Evolutionary conservation across 1,139 yeast species (phyloP).

Genomic region (Debaryomycetaceae sp.): DNA sequence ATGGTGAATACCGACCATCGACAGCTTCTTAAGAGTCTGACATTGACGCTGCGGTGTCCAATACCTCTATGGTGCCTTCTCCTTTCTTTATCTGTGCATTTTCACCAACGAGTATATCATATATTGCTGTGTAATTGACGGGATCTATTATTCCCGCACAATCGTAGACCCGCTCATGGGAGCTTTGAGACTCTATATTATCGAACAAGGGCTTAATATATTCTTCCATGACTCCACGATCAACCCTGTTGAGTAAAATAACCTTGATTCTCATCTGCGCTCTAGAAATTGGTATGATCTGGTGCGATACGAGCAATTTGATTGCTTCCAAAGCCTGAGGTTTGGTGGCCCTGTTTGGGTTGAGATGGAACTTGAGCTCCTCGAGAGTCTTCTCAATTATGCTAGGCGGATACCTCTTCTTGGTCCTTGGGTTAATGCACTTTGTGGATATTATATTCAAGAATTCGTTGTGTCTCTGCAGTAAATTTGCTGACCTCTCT

Average conservation of each 20-base stretch:
- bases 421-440: conserved; percentile 85
- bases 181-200: conserved; percentile 50
- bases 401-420: conserved; percentile 89
- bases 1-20: neutral
- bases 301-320: conserved; percentile 68
- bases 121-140: conserved; percentile 69
- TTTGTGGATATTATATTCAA: conserved; percentile 81
- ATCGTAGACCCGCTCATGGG: conserved; percentile 50
- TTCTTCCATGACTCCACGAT: conserved; percentile 43
- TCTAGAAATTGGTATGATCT: conserved; percentile 86
- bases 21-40: neutral
- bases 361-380: conserved; percentile 77
- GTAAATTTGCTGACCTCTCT: conserved; percentile 75
- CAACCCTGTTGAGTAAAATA: conserved; percentile 47
- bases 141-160: conserved; percentile 82
- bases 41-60: conserved; percentile 77
- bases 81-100: conserved; percentile 45
- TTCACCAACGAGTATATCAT: conserved; percentile 57
- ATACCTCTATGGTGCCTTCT: conserved; percentile 73
- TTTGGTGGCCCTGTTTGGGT: conserved; percentile 78
- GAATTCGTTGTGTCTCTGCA: conserved; percentile 79
- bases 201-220: conserved; percentile 50
- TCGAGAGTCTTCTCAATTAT: conserved; percentile 86
- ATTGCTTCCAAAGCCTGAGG: conserved; percentile 92
- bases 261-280: conserved; percentile 89